Percentiles rank a stretch among this genome's conserved stretches.
Evolutionary conservation across 2,329 filamentous ascomycete genomes (phyloP).

Genomic region (Pseudonectria foliicola): DNA sequence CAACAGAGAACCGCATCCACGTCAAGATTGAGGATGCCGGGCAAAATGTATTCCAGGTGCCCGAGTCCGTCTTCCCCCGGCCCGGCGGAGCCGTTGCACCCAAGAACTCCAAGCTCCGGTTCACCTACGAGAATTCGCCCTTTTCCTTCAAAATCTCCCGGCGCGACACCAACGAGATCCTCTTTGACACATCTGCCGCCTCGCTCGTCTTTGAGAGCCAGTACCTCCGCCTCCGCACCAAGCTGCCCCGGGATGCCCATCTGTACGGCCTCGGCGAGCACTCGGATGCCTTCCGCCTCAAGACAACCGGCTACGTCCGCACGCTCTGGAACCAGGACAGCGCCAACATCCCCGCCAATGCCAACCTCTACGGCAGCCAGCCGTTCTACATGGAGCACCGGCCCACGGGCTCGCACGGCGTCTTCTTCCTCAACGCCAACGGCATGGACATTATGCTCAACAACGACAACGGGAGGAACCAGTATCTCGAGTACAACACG

Average conservation of each 20-base stretch:
- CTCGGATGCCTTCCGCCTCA: slow-evolving; percentile 61
- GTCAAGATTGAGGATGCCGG: slow-evolving; percentile 64
- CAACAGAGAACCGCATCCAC: slow-evolving; percentile 56
- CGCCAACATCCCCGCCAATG: slow-evolving; percentile 51
- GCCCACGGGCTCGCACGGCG: slow-evolving; percentile 53
- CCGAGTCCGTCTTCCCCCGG: slow-evolving; percentile 59
- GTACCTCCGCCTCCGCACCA: slow-evolving; percentile 66
- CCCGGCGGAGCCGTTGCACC: slow-evolving; percentile 21
- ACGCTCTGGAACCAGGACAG: slow-evolving; percentile 67
- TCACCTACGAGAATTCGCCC: slow-evolving; percentile 39
- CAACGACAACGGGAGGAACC: slow-evolving; percentile 48
- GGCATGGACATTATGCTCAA: slow-evolving; percentile 67
- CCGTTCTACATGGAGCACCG: slow-evolving; percentile 65
- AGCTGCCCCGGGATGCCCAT: slow-evolving; percentile 59
- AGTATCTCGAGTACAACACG: slow-evolving; percentile 75
- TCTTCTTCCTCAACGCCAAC: slow-evolving; percentile 71
- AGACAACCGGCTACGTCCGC: slow-evolving; percentile 54
- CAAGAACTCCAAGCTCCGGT: slow-evolving; percentile 38
- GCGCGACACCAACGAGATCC: slow-evolving; percentile 33
- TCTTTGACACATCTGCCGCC: slow-evolving; percentile 65
- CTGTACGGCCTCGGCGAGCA: slow-evolving; percentile 78
- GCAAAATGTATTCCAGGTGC: slow-evolving; percentile 68
- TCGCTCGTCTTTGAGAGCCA: slow-evolving; percentile 70
- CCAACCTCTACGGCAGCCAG: slow-evolving; percentile 70
- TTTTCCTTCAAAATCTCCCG: slow-evolving; percentile 60